phyloP scores from a whole-genome alignment of 768 basidiomycete species.

The Tubosaeta sp. region DNA sequence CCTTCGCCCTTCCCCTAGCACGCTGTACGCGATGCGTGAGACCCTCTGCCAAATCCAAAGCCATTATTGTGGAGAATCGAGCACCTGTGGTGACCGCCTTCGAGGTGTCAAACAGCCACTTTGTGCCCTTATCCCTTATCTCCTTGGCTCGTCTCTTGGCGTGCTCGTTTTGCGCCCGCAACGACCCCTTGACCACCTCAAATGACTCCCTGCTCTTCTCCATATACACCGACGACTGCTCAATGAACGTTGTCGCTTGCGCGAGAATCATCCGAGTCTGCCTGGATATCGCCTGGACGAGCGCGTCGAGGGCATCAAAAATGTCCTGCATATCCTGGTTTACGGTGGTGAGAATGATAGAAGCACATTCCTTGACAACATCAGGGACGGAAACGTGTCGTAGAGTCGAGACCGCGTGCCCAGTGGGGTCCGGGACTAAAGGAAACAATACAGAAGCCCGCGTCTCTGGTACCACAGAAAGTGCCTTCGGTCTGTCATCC shows the following conservation, averaged over 20 bases:
- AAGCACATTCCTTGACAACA: slow-evolving; percentile 44
- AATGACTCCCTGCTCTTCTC: slow-evolving; percentile 37
- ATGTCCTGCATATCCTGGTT: slow-evolving; percentile 54
- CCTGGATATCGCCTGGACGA: slow-evolving; percentile 46
- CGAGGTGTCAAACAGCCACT: slow-evolving; percentile 41
- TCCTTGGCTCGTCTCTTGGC: slow-evolving; percentile 53
- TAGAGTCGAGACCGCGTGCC: slow-evolving; percentile 16
- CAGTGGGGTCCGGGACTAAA: slow-evolving; percentile 15
- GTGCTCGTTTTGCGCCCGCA: slow-evolving; percentile 46
- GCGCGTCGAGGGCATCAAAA: slow-evolving; percentile 54
- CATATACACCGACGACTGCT: slow-evolving; percentile 36
- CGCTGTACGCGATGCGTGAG: slow-evolving; percentile 35
- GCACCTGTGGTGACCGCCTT: slow-evolving; percentile 41
- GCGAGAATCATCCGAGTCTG: slow-evolving; percentile 33
- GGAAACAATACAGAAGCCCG: slow-evolving; percentile 4
- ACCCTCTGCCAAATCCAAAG: slow-evolving; percentile 37
- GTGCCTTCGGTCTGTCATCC: slow-evolving; percentile 26
- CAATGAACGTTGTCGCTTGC: slow-evolving; percentile 39
- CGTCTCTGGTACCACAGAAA: slow-evolving; percentile 24
- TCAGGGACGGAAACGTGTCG: slow-evolving; percentile 45
- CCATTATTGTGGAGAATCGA: slow-evolving; percentile 39
- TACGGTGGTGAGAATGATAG: slow-evolving; percentile 41
- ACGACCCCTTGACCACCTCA: slow-evolving; percentile 35
- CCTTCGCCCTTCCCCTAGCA: slow-evolving; percentile 45
- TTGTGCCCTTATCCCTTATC: slow-evolving; percentile 45